Percentiles rank a stretch among this genome's conserved stretches.
Evolutionary conservation across 2,329 filamentous ascomycete species (phyloP).

Genomic region (Aureobasidium sp.): DNA sequence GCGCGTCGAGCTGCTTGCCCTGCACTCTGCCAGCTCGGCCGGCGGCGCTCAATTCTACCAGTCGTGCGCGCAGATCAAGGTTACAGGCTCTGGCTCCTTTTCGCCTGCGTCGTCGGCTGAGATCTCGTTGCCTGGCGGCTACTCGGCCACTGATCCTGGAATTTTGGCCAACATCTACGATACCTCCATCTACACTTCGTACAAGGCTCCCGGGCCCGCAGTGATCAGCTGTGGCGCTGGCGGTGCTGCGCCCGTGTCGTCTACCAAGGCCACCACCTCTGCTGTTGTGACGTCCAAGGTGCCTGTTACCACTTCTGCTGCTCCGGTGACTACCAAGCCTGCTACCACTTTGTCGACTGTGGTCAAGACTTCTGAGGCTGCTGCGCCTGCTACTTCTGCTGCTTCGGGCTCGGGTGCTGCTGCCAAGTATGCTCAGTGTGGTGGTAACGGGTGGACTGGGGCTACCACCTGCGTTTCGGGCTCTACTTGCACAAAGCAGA

Average conservation of each 20-base stretch:
- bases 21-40: constrained; percentile 45
- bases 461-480: constrained; percentile 29
- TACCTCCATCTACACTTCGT: constrained; percentile 25
- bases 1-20: constrained; percentile 48
- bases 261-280: background rate
- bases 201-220: constrained; percentile 38
- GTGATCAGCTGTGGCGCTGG: constrained; percentile 26
- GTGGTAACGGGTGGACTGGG: constrained; percentile 31
- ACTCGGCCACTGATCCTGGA: constrained; percentile 18
- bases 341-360: constrained; percentile 1
- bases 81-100: constrained; percentile 16
- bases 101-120: background rate
- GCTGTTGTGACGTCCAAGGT: background rate
- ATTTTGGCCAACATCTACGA: constrained; percentile 21
- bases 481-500: constrained; percentile 29
- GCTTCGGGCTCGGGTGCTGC: constrained; percentile 15
- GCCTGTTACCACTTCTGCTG: background rate
- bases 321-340: background rate
- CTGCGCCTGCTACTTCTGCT: constrained; percentile 7
- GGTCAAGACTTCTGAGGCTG: constrained; percentile 3
- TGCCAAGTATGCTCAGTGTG: constrained; percentile 27
- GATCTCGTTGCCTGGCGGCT: constrained; percentile 19
- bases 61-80: constrained; percentile 26
- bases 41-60: constrained; percentile 38
- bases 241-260: constrained; percentile 3